Evolutionary conservation across 148 eudicot genomes (phyloP), one percentile per base, ranked within the genome.

Genomic region (Fagopyrum tataricum): DNA sequence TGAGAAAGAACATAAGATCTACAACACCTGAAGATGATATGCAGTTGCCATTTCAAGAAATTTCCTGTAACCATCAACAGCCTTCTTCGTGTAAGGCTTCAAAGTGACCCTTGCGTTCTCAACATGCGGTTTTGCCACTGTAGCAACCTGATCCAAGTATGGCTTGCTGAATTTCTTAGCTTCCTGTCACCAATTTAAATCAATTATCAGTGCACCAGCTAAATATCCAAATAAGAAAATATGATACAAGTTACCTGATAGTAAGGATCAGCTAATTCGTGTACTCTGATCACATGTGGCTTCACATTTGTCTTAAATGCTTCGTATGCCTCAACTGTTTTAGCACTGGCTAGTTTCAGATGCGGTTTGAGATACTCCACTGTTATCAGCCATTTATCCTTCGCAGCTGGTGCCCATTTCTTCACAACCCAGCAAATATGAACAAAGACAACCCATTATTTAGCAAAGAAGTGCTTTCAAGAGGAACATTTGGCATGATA

Each of bases 61-160:
- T 59, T 82, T 87, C 72, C 90, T 81, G 81, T 76, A 93, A 69
- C 80, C 87, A 77, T 75, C 88, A 74, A 90, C 82, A 43, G 81
- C 91, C 83, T 85, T 71, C 83, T 85, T 74, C 59, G 94, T 82
- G 71, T 89, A 87, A 6, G 98, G 98, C 77, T 87, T 80, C 81
- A 87, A 41, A n/a, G 76, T 75, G 77, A 67, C 79, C 55, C 76
- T 82, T 37, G 85, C 85, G 80, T 87, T 90, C 67, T 87, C 98
- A 61, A 90, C 88, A 81, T 93, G 98, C 79, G 98, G 98, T 80
- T 81, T 90, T 72, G 96, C 82, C 69, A 81, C 87, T 71, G 90
- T 84, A 51, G 92, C 96, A 75, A 87, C 90, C 84, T 86, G 89
- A 76, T 87, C 92, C 73, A 93, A 84, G 58, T 90, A 90, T 74